Evolutionary conservation across 2,329 filamentous ascomycete genomes (phyloP), one percentile per base, ranked within the genome.

Genomic region (Parastagonospora nodorum): DNA sequence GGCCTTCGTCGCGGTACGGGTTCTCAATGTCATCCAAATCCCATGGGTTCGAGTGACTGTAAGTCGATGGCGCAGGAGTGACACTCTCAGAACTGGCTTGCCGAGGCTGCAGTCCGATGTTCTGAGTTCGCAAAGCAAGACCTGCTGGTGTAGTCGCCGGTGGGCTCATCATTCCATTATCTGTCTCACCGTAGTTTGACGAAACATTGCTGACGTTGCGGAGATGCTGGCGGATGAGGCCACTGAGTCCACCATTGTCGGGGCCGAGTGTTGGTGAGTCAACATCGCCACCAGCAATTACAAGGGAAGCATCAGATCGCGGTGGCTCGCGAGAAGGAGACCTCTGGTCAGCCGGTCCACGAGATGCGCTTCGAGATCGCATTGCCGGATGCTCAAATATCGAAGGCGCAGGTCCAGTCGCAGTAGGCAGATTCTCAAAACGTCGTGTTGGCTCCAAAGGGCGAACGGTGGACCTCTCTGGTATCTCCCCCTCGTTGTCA

Each of bases 231-330:
- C 88, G 85, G 39, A 96, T 87, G 78, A 96, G 83, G 2, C 88
- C 89, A 64, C 88, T 93, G 12, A 97, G 79, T 1, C 90, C 91
- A 14, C 71, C 58, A 32, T 77, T 76, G 12, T 78, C 78, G 0
- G 89, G 87, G 2, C 88, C 88, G 5, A 96, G 76, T 0, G 90
- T 95, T 0, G 92, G 92, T 0, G 92, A 96, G 64, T 96, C 90
- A 15, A 76, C 45, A n/a, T 71, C 73, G 6, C 51, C 48, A 30
- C 63, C 65, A 16, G 64, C 57, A 2, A 53, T 32, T 16, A 64
- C 56, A 7, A 36, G 42, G 11, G 52, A 48, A 12, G 49, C 7
- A 12, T 58, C 55, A 47, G 61, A 42, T 9, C 52, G 52, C 8
- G 51, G 50, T 4, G 19, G 15, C 8, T 39, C 37, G 12, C 37